These are phyloP conservation scores for Biscogniauxia marginata DNA, from an alignment of 2,329 filamentous ascomycete species.

Conservation along the genomic window DNA sequence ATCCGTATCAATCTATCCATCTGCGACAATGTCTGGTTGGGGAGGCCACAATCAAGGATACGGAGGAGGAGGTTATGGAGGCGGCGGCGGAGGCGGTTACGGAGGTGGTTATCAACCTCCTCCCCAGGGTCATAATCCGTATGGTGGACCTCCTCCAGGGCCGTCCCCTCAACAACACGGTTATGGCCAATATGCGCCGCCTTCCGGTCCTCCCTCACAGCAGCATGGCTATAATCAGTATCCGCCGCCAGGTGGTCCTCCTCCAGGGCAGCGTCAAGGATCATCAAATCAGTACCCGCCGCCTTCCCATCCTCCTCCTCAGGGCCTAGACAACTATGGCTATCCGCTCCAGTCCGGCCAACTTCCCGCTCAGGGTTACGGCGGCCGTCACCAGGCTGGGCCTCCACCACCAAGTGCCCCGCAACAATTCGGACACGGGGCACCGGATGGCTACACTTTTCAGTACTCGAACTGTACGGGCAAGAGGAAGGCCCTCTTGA, in stretches of 20 bases:
- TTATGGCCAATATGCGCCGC: slow-evolving; percentile 32
- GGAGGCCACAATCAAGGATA: slow-evolving; percentile 32
- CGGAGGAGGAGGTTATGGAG: slow-evolving; percentile 18
- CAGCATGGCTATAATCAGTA: slow-evolving; percentile 28
- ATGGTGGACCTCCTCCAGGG: slow-evolving; percentile 31
- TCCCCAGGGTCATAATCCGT: slow-evolving; percentile 31
- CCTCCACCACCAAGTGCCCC: slow-evolving; percentile 48
- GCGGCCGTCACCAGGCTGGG: slow-evolving; percentile 30
- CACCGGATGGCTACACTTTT: slow-evolving; percentile 67
- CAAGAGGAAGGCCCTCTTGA: slow-evolving; percentile 69
- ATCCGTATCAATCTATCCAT: background rate
- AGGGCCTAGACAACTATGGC: slow-evolving; percentile 45
- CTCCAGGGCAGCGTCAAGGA: background rate
- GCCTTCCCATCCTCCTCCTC: slow-evolving; percentile 39
- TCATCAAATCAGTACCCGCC: slow-evolving; percentile 23
- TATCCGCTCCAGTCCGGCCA: slow-evolving; percentile 37
- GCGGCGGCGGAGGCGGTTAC: slow-evolving; percentile 11
- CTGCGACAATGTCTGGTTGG: slow-evolving; percentile 31
- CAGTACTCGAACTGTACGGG: slow-evolving; percentile 76
- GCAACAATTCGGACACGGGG: slow-evolving; percentile 65
- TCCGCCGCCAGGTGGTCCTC: slow-evolving; percentile 7
- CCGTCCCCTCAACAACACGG: slow-evolving; percentile 31
- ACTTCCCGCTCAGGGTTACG: slow-evolving; percentile 27
- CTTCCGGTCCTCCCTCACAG: slow-evolving; percentile 29
- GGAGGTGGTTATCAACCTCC: slow-evolving; percentile 15